Conservation (phyloP, 169 alveolate species). For the Babesia microti region DNA sequence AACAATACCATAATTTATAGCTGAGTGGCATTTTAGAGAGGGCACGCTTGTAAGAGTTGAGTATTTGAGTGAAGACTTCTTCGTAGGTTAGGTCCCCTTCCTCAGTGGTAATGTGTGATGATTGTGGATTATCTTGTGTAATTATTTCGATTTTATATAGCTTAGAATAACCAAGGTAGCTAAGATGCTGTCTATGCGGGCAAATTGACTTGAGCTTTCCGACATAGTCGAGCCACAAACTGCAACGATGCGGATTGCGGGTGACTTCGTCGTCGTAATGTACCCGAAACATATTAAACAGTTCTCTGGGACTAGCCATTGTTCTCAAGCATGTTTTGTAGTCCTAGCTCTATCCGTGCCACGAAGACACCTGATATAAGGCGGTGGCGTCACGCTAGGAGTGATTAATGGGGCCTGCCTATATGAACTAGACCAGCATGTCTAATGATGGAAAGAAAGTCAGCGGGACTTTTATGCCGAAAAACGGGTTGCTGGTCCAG, state of each 20-base stretch:
- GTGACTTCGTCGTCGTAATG: constrained; percentile 41
- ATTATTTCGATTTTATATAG: constrained; percentile 24
- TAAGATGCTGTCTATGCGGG: constrained; percentile 9
- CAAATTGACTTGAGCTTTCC: constrained; percentile 34
- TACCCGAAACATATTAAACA: constrained; percentile 32
- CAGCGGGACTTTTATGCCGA: no score
- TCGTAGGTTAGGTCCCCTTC: constrained; percentile 7
- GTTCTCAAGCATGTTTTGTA: no score
- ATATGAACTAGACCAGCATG: no score
- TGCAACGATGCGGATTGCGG: constrained; percentile 25
- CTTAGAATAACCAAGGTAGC: constrained; percentile 17
- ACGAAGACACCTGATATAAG: no score
- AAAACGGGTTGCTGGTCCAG: no score
- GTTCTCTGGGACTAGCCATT: no score
- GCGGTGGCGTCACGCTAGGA: no score
- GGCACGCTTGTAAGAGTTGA: constrained; percentile 72
- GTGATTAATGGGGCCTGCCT: no score
- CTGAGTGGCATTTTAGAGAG: constrained; percentile 70
- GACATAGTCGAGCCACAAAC: constrained; percentile 43
- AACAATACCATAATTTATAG: constrained; percentile 79
- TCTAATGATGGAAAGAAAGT: no score
- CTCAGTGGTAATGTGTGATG: not conserved
- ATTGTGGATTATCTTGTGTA: not conserved
- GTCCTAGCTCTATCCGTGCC: no score
- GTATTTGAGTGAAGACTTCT: constrained; percentile 46